phyloP scores from a whole-genome alignment of 169 alveolate species.

The Neospora caninum region DNA sequence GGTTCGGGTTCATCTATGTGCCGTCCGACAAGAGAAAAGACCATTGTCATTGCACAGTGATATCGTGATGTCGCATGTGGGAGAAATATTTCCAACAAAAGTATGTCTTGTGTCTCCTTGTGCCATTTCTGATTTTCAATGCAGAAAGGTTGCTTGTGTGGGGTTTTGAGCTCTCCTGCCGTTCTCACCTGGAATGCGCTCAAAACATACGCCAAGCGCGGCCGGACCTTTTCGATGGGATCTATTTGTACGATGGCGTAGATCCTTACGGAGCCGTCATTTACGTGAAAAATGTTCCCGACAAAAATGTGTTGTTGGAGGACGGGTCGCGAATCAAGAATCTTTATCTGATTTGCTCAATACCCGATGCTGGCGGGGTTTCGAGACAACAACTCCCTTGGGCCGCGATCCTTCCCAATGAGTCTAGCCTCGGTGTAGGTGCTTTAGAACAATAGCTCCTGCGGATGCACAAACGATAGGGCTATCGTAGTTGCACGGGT shows the following conservation, averaged over 20 bases:
- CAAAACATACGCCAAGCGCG: not conserved
- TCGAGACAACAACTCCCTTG: not conserved
- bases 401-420: not conserved
- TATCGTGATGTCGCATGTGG: too few species aligned
- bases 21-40: not conserved
- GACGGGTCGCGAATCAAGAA: not conserved
- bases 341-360: not conserved
- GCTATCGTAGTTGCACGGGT: too few species aligned
- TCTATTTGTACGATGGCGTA: not conserved
- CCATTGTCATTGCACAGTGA: not conserved
- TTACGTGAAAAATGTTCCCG: not conserved
- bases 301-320: not conserved
- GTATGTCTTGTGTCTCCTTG: too few species aligned
- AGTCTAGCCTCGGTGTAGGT: not conserved
- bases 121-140: not conserved
- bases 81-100: too few species aligned
- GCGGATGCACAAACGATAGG: too few species aligned
- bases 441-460: not conserved
- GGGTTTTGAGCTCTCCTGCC: slow-evolving; percentile 21
- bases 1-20: not conserved
- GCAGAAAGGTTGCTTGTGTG: not conserved
- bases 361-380: not conserved
- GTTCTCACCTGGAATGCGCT: not conserved
- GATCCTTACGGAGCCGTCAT: not conserved
- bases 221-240: slow-evolving; percentile 5